Evolutionary conservation across 2,329 filamentous ascomycete species (phyloP), one percentile per base, ranked within the genome.

Genomic region (Cercospora sojina): DNA sequence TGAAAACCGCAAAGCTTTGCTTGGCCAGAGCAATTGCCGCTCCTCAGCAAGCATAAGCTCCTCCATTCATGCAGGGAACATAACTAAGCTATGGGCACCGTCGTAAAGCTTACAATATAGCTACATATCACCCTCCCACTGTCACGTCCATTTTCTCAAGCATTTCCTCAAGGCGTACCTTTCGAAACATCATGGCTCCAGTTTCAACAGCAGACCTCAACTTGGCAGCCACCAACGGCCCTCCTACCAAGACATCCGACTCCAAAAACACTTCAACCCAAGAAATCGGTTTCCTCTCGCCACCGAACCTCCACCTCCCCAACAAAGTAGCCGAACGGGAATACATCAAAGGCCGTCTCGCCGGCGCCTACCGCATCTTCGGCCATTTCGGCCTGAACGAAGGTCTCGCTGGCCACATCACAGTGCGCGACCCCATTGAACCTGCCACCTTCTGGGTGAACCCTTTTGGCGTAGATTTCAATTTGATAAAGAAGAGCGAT

Each of bases 311-410:
- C 32, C 23, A 68, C 16, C 74, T 74, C 63, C 65, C 70, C 9
- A 67, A 67, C 49, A 68, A 70, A 49, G 65, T 70, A 23, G 69
- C 70, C 35, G 70, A 79, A 60, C 70, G 78, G 49, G 72, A 74
- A 63, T 79, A 76, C 73, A 70, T 72, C 55, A 75, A 76, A 32
- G 76, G 77, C 49, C 76, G 78, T 20, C 74, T 80, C 68, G 78
- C 77, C 3, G 76, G 70, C 5, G 77, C 78, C 1, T 80, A 79
- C 62, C 71, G 77, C 1, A 70, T 78, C 13, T 79, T 79, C 65
- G 78, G 77, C 0, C 67, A 74, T 23, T 70, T 74, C 41, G 78
- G 76, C 6, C 77, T 73, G 20, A 72, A 72, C 4, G 78, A 80
- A 66, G 70, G 70, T 13, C 49, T 70, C 2, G 70, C 70, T 5